Conservation (phyloP, 2,329 filamentous ascomycete genomes). For the Samsoniella hepiali region DNA sequence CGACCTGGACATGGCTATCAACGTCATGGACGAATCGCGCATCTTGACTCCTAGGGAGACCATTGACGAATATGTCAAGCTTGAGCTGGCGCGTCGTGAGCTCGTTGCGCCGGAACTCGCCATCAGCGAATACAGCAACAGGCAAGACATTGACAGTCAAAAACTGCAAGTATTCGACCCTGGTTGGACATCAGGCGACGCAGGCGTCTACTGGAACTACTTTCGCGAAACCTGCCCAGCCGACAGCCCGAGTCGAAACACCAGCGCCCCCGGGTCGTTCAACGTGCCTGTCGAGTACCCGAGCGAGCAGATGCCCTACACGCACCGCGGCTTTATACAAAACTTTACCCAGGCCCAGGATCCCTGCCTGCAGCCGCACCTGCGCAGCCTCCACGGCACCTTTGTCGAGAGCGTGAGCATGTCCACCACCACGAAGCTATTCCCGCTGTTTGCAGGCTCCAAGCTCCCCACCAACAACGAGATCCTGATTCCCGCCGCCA, state of each 20-base stretch:
- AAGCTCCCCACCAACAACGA: slow-evolving; percentile 60
- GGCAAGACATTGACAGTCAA: slow-evolving; percentile 26
- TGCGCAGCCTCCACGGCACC: slow-evolving; percentile 48
- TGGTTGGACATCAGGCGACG: slow-evolving; percentile 38
- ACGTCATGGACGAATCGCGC: slow-evolving; percentile 49
- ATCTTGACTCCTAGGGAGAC: slow-evolving; percentile 52
- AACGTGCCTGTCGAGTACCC: slow-evolving; percentile 30
- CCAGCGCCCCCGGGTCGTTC: slow-evolving; percentile 27
- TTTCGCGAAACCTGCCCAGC: slow-evolving; percentile 48
- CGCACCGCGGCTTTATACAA: slow-evolving; percentile 44
- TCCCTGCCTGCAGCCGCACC: slow-evolving; percentile 51
- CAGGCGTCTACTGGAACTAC: slow-evolving; percentile 47
- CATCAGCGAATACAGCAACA: slow-evolving; percentile 37
- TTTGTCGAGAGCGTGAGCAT: slow-evolving; percentile 50
- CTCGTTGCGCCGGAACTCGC: slow-evolving; percentile 41
- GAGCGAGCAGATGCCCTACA: slow-evolving; percentile 25
- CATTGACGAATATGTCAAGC: slow-evolving; percentile 34
- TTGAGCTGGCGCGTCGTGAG: not conserved
- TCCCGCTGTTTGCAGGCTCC: slow-evolving; percentile 58
- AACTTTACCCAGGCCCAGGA: slow-evolving; percentile 55
- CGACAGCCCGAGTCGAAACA: slow-evolving; percentile 41
- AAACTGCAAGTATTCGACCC: slow-evolving; percentile 31
- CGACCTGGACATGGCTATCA: slow-evolving; percentile 55
- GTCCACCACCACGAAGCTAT: slow-evolving; percentile 46
- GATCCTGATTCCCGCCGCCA: slow-evolving; percentile 58